Percentiles rank a stretch among this genome's conserved stretches.
phyloP scores from a whole-genome alignment of 176 grass and related monocot species.

The Aegilops bicornis region DNA sequence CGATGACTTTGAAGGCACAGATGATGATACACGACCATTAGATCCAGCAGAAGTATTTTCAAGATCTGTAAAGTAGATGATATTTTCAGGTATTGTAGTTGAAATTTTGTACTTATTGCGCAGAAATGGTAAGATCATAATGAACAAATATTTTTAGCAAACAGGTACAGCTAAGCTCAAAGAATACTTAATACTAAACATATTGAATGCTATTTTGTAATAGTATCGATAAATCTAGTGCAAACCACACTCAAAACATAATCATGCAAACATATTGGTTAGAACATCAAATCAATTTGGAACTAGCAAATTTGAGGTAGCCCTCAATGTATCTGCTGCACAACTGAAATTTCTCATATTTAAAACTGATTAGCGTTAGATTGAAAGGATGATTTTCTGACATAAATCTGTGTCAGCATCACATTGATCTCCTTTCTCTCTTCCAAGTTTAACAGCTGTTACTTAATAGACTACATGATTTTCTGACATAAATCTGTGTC shows the following conservation, averaged over 20 bases:
- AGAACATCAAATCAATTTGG: constrained; percentile 23
- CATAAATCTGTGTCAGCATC: neutral
- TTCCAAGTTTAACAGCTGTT: neutral
- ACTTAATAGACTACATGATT: neutral
- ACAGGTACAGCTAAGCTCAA: constrained; percentile 9
- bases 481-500: too few species aligned
- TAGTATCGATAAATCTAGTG: neutral
- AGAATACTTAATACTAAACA: neutral
- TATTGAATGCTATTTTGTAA: constrained; percentile 23
- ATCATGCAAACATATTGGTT: constrained; percentile 17
- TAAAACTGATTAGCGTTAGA: neutral
- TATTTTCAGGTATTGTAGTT: constrained; percentile 12
- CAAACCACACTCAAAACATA: neutral
- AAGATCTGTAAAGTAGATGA: constrained; percentile 31
- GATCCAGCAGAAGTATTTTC: constrained; percentile 34
- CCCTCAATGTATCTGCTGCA: neutral
- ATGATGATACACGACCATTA: constrained; percentile 32
- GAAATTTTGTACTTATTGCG: neutral
- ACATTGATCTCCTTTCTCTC: neutral
- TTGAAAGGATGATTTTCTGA: constrained; percentile 3
- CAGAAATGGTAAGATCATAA: neutral
- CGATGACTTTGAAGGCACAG: constrained; percentile 44
- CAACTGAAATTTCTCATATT: neutral
- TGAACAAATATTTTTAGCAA: neutral
- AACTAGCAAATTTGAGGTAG: neutral